Conservation (phyloP, 306 rosid genomes). For the Begonia peltatifolia region DNA sequence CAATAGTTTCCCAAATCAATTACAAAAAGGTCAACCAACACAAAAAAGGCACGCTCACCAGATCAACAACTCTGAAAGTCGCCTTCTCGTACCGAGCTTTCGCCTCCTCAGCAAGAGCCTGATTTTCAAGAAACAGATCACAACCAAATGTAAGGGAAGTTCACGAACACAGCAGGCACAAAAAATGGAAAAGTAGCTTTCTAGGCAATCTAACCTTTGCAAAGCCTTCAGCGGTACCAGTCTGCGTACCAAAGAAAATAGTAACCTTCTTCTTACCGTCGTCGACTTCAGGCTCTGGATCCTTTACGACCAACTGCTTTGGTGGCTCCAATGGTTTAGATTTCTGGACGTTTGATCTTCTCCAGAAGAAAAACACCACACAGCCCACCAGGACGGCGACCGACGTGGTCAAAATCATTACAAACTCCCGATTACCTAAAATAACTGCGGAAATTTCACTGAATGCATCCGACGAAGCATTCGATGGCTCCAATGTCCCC, state of each 20-base stretch:
- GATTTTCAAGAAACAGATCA: background rate
- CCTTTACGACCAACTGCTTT: constrained; percentile 25
- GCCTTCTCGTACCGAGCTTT: constrained; percentile 79
- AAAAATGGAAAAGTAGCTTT: background rate
- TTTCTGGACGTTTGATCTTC: constrained; percentile 46
- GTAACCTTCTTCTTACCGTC: constrained; percentile 78
- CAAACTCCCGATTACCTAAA: constrained; percentile 52
- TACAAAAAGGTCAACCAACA: constrained; percentile 1
- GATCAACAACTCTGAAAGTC: constrained; percentile 61
- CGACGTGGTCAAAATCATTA: constrained; percentile 65
- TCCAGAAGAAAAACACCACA: constrained; percentile 61
- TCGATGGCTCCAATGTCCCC: constrained; percentile 9
- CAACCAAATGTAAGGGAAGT: background rate
- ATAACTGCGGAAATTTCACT: constrained; percentile 30
- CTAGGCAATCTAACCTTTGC: constrained; percentile 40
- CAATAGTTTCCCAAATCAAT: background rate
- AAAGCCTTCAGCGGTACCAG: constrained; percentile 98
- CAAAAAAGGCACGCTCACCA: constrained; percentile 32
- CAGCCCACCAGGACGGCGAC: constrained; percentile 78
- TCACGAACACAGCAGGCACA: background rate
- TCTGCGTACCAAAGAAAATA: constrained; percentile 91
- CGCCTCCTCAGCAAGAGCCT: constrained; percentile 91
- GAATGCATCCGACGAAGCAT: constrained; percentile 10
- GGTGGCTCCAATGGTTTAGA: constrained; percentile 25
- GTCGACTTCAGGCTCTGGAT: constrained; percentile 40